A percentile compares a stretch with the other conserved stretches of the same genome.
Evolutionary conservation across 352 stramenopile species (phyloP).

Genomic region (Blastocystis sp.): DNA sequence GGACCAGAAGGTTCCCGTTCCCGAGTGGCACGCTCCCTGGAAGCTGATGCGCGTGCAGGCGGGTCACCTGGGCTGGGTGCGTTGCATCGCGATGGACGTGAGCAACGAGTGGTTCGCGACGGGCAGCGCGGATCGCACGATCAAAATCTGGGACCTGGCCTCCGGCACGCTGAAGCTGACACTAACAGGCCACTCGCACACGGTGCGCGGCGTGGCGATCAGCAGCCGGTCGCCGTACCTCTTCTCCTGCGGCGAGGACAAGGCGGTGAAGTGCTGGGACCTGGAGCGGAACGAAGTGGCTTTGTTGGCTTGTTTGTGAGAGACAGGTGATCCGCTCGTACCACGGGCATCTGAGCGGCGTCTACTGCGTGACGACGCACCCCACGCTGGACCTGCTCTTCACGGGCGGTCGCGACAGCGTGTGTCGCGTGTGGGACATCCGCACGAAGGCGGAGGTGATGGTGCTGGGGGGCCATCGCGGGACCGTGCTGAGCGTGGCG

Average conservation of each 20-base stretch:
- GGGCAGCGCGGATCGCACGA: slow-evolving; percentile 86
- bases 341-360: slow-evolving; percentile 93
- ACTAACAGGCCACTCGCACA: slow-evolving; percentile 93
- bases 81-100: slow-evolving; percentile 88
- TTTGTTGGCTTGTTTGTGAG: background rate
- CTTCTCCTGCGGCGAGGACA: slow-evolving; percentile 94
- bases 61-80: slow-evolving; percentile 80
- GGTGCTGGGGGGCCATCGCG: slow-evolving; percentile 87
- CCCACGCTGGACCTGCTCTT: slow-evolving; percentile 93
- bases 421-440: slow-evolving; percentile 92
- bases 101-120: slow-evolving; percentile 96
- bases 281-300: slow-evolving; percentile 92
- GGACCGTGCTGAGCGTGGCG: slow-evolving; percentile 84
- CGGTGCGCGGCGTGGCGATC: slow-evolving; percentile 87
- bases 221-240: slow-evolving; percentile 87
- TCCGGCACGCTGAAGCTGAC: slow-evolving; percentile 91
- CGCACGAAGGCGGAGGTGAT: slow-evolving; percentile 85
- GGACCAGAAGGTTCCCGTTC: slow-evolving; percentile 73
- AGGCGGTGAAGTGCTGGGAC: slow-evolving; percentile 95
- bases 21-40: slow-evolving; percentile 95
- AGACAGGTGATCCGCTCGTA: slow-evolving; percentile 86
- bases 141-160: slow-evolving; percentile 94
- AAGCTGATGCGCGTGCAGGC: slow-evolving; percentile 88
- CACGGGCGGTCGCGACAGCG: slow-evolving; percentile 80
- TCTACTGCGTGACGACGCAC: slow-evolving; percentile 91